Percentiles rank a stretch among this genome's conserved stretches.
These are phyloP conservation scores for Agrocybe pediades DNA, from an alignment of 768 basidiomycete species.

Conservation along the genomic window DNA sequence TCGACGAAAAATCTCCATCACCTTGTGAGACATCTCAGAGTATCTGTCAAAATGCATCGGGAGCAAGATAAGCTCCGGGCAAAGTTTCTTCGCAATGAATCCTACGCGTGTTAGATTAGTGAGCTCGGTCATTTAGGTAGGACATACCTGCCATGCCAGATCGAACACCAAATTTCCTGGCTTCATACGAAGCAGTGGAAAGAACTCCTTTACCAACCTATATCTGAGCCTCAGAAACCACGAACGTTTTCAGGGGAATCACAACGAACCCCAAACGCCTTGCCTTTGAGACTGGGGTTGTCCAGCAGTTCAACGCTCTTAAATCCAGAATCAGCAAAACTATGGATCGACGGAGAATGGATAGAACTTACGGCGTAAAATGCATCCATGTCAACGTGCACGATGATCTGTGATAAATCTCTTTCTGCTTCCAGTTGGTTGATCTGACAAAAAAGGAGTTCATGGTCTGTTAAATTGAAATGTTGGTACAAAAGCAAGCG, in stretches of 20 bases:
- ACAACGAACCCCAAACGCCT: conserved; percentile 67
- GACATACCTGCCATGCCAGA: conserved; percentile 91
- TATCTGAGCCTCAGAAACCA: conserved; percentile 14
- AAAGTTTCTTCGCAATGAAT: conserved; percentile 92
- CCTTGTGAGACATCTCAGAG: conserved; percentile 65
- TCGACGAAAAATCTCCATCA: conserved; percentile 68
- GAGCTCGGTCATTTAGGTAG: not conserved
- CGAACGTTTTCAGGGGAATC: conserved; percentile 13
- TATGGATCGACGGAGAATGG: too few species aligned
- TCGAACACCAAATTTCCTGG: conserved; percentile 85
- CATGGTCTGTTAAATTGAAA: not conserved
- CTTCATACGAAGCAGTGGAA: conserved; percentile 90
- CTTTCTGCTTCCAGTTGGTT: conserved; percentile 71
- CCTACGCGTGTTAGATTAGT: conserved; percentile 41
- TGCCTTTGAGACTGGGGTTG: conserved; percentile 63
- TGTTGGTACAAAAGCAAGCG: not conserved
- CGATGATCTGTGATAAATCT: conserved; percentile 82
- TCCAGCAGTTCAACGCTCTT: conserved; percentile 73
- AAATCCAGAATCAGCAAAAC: not conserved
- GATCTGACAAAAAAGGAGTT: conserved; percentile 46
- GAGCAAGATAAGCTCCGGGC: conserved; percentile 82
- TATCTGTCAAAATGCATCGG: conserved; percentile 61
- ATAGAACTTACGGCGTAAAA: conserved; percentile 64
- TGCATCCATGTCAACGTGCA: conserved; percentile 96
- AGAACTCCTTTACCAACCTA: conserved; percentile 84